Base-by-base conservation (phyloP, 169 alveolate species). In the Plasmodium inui region DNA sequence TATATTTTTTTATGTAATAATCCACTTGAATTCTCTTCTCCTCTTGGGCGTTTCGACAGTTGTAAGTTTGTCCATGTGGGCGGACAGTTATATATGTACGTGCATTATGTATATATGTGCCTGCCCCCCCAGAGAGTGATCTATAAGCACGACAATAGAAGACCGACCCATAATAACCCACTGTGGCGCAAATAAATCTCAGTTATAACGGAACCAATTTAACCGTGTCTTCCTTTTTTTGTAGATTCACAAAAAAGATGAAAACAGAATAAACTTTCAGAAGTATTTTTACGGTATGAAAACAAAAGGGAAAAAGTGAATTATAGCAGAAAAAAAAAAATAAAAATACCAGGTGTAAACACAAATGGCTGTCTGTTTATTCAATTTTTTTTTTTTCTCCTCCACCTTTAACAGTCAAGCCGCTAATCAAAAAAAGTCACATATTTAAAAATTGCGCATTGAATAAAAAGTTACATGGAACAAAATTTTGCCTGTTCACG, bases 401-500 rank as follows among this genome's bases (percentile, higher is more conserved):
- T 44, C 19, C 55, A 44, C 71, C 57, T 72, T 12, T 7, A 50
- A 72, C 41, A 86, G 93, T 86, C 19, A 86, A 41, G 55, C 80
- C 85, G 14, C 19, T 74, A 74, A 30, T 74, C 39, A 86, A 53
- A 34, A 86, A 76, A 50, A 44, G 78, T 70, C 76, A 53, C 19
- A 34, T 74, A 37, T 86, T 44, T 86, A 86, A 74, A 78, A 86
- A 55, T 76, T n/a, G 46, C 41, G 6, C 26, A 53, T 19, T 50
- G 28, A 17, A 17, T 32, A 86, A 86, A 74, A 74, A 17, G 44
- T n/a, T 55, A n/a, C 70, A 83, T 83, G 82, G 39, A 32, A 53
- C 93, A n/a, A 86, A 86, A 28, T 86, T 86, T 86, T 74, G 82
- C 34, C 37, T 96, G 4, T 93, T 41, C 61, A 93, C 97, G n/a